Evolutionary conservation across 805 yeast species (phyloP), one percentile per base, ranked within the genome.

Genomic region (Hanseniaspora meyeri): DNA sequence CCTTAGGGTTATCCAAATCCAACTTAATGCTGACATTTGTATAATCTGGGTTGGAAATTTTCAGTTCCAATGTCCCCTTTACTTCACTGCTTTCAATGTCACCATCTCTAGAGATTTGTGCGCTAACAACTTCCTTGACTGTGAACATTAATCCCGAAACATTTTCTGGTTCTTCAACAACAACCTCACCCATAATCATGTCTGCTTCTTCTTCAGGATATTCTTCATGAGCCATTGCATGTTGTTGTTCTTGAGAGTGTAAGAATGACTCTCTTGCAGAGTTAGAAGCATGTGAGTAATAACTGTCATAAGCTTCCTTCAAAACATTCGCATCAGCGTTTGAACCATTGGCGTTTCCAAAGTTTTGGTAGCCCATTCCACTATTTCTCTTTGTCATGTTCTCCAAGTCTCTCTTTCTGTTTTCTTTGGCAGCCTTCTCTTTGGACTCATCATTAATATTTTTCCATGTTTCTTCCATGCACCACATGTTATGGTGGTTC

Each of bases 391-490:
- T 77, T 68, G 88, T 95, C 60, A 86, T 83, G 66, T 86, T 95
- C 69, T 85, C 87, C 51, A 97, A 97, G 68, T 87, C 83, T 71
- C 95, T 85, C 73, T 91, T 91, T 72, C 97, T 84, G 71, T 91
- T 96, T 72, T 93, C 98, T 56, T 87, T 83, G 43, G 98, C 98
- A 71, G 91, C 98, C 65, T 87, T 74, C 72, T 93, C 98, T 73
- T 93, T 93, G 75, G 93, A 93, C 70, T 90, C 82, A 72, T 88
- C 97, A 64, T 93, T 93, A 68, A 93, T 90, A 68, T 93, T 97
- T 75, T 93, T 97, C 66, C 95, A 91, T 75, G 87, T 91, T 73
- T 93, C 99, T 72, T 93, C 98, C 69, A 93, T 97, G 43, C 95
- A 86, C 72, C 93, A 97, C 97, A 93, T 91, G 67, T 88, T 91